Conservation (phyloP, 1,284 basidiomycete genomes). For the Trichosporon sp. region DNA sequence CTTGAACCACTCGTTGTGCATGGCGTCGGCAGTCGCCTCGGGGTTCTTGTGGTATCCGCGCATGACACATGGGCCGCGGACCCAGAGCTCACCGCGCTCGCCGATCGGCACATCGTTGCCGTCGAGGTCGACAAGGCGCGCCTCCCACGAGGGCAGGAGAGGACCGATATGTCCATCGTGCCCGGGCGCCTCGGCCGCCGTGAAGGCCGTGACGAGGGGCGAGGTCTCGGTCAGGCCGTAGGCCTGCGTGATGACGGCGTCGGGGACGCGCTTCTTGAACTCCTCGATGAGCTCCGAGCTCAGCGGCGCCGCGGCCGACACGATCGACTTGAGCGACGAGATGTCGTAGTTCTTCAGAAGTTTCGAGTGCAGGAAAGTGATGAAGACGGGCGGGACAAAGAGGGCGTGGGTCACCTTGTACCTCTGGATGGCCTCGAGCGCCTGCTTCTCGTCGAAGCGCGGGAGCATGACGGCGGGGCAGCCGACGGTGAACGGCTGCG, state of each 20-base stretch:
- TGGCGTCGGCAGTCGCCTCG: conserved; percentile 60
- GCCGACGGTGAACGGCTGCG: conserved; percentile 59
- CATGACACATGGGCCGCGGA: conserved; percentile 72
- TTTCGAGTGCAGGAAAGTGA: conserved; percentile 51
- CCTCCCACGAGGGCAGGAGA: conserved; percentile 71
- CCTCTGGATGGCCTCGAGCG: conserved; percentile 63
- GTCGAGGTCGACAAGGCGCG: conserved; percentile 57
- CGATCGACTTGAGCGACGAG: conserved; percentile 57
- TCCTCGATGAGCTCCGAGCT: conserved; percentile 48
- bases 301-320: conserved; percentile 78
- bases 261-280: conserved; percentile 25
- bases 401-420: conserved; percentile 61
- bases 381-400: conserved; percentile 78
- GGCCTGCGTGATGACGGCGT: conserved; percentile 38
- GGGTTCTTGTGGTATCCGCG: conserved; percentile 64
- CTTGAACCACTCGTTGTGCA: conserved; percentile 65
- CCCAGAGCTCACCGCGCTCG: conserved; percentile 70
- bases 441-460: conserved; percentile 55
- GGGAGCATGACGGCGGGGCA: conserved; percentile 62
- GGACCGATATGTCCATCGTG: conserved; percentile 63
- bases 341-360: conserved; percentile 66
- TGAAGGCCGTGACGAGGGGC: conserved; percentile 34
- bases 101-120: conserved; percentile 51
- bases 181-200: conserved; percentile 28
- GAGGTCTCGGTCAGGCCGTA: conserved; percentile 52